A percentile compares a stretch with the other conserved stretches of the same genome.
These are phyloP conservation scores for Plasmopara muralis DNA, from an alignment of 352 stramenopile species.

Conservation along the genomic window DNA sequence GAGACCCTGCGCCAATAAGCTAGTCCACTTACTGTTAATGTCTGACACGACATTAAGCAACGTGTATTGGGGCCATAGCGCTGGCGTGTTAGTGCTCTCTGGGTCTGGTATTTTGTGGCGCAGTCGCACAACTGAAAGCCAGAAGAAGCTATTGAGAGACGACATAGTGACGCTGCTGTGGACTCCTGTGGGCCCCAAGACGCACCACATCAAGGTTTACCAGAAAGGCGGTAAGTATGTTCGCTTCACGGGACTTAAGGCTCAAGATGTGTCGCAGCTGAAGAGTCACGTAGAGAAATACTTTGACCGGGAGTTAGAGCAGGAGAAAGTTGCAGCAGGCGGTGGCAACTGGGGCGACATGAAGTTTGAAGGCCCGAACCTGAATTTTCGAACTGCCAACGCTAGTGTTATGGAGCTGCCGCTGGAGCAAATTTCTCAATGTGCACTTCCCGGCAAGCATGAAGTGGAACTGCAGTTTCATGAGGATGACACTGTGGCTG, in stretches of 20 bases:
- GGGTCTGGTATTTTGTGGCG: constrained; percentile 68
- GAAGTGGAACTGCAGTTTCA: constrained; percentile 99
- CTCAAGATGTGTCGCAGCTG: constrained; percentile 53
- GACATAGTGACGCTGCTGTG: constrained; percentile 84
- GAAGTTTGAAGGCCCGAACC: constrained; percentile 86
- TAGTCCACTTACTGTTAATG: constrained; percentile 20
- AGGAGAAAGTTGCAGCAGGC: constrained; percentile 80
- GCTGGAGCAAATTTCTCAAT: constrained; percentile 75
- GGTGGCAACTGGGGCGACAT: constrained; percentile 93
- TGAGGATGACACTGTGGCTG: constrained; percentile 95
- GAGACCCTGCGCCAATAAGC: too few relatives aligned
- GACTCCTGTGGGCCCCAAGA: constrained; percentile 72
- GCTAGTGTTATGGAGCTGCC: constrained; percentile 71
- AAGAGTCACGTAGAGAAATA: constrained; percentile 62
- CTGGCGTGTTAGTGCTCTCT: constrained; percentile 71
- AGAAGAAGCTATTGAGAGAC: constrained; percentile 84
- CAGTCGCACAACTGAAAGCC: constrained; percentile 64
- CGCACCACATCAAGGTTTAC: constrained; percentile 81
- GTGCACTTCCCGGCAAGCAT: constrained; percentile 94
- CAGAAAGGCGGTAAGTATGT: constrained; percentile 81
- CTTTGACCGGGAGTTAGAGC: constrained; percentile 87
- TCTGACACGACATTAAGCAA: constrained; percentile 77
- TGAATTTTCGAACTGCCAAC: constrained; percentile 70
- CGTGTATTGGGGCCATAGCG: constrained; percentile 83
- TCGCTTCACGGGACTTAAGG: constrained; percentile 76